These are phyloP conservation scores for Aurantiochytrium sp. DNA, from an alignment of 108 stramenopile species.

Conservation along the genomic window DNA sequence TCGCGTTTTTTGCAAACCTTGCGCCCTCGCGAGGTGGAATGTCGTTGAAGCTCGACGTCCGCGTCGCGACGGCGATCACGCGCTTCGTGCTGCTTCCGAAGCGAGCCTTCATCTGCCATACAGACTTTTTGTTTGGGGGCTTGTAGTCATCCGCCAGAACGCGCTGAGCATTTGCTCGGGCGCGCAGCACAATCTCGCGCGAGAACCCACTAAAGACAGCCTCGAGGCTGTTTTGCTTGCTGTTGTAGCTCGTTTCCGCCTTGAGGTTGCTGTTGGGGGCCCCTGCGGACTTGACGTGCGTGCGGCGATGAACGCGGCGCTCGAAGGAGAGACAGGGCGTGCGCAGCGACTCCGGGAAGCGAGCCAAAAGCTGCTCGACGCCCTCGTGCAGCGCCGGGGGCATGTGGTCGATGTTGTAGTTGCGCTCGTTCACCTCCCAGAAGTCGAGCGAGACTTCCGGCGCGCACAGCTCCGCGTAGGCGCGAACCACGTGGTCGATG, in stretches of 20 bases:
- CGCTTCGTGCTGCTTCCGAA: neutral
- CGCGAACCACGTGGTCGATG: neutral
- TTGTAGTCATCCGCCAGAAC: neutral
- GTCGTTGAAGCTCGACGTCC: too few relatives aligned
- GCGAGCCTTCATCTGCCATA: neutral
- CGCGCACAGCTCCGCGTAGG: neutral
- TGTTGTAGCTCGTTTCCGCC: neutral
- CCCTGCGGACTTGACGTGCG: neutral
- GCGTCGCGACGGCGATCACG: neutral
- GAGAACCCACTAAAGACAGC: constrained; percentile 12
- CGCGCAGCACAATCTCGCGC: neutral
- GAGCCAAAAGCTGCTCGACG: neutral
- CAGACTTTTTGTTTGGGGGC: neutral
- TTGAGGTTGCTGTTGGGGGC: neutral
- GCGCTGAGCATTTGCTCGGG: neutral
- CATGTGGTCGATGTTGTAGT: constrained; percentile 22
- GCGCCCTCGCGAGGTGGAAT: too few relatives aligned
- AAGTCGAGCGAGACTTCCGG: neutral
- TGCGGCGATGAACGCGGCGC: neutral
- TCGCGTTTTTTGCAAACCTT: too few relatives aligned
- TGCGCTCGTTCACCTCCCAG: constrained; percentile 21
- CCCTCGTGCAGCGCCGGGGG: neutral
- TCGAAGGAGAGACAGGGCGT: neutral
- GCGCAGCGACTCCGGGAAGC: neutral
- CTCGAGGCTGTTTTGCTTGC: neutral